Conservation (phyloP, 495 filamentous ascomycete species). For the Penicillium desertorum region DNA sequence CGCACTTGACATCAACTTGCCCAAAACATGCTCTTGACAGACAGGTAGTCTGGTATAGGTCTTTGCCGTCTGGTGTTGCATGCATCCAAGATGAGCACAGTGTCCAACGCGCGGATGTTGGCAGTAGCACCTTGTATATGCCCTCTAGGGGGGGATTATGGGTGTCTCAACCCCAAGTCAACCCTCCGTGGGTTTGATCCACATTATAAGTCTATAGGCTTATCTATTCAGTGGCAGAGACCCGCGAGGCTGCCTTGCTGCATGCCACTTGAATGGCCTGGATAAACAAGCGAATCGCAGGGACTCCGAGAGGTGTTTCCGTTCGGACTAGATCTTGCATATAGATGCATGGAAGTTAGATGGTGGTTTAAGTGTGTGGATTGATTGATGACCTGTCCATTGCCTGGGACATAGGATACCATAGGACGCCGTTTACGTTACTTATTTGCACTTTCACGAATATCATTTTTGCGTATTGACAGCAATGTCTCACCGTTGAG, state of each 20-base stretch:
- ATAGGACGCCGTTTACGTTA: constrained; percentile 1
- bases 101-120: neutral
- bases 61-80: constrained; percentile 2
- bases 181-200: neutral
- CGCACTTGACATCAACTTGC: constrained; percentile 18
- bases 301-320: too few relatives aligned
- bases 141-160: neutral
- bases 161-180: neutral
- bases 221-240: neutral
- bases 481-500: neutral
- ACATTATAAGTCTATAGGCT: neutral
- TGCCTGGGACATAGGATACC: constrained; percentile 1
- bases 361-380: neutral
- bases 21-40: neutral
- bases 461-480: neutral
- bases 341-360: neutral
- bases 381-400: constrained; percentile 2
- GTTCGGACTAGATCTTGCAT: neutral
- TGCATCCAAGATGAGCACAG: neutral
- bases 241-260: neutral
- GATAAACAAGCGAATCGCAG: neutral
- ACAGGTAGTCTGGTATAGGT: neutral
- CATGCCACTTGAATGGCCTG: neutral
- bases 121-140: neutral
- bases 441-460: constrained; percentile 5